Base-by-base conservation (phyloP, 768 basidiomycete genomes). In the Amanita molliuscula region DNA sequence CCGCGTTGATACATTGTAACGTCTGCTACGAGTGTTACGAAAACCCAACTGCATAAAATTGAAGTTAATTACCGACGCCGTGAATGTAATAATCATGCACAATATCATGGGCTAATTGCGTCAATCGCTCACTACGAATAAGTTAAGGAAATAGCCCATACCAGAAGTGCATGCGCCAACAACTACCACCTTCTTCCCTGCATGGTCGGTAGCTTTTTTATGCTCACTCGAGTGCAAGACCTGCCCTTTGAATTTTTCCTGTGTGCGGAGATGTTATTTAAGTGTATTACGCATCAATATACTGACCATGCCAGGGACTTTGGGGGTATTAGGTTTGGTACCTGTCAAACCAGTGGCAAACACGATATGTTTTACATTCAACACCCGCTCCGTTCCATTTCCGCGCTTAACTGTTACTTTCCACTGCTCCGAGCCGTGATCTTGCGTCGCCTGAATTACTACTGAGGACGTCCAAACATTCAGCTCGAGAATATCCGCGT, bases 141-240 rank as follows among this genome's bases (percentile, higher is more conserved):
- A 16, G 3, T 13, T 13, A 31, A 13, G 3, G 11, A 28, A 31
- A 33, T 21, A 25, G 7, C 4, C 21, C 47, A 13, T 57, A 75
- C 75, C 74, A 25, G 78, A 79, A 45, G 76, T 82, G 36, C 79
- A 78, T 15, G 82, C 75, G n/a, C 84, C 84, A 2, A 87, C 67
- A n/a, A 86, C 68, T 1, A 84, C 67, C 4, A 76, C 81, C 55
- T 78, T 82, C 67, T 84, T 84, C 6, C 81, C 81, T 5, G 63
- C 51, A 55, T 76, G 74, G 28, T 74, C 74, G 1, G 62, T 53
- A 0, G 77, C 77, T 4, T 66, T 65, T 18, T 68, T 74, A 60
- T 78, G 77, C 16, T 70, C 53, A 1, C 67, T 66, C 0, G 82
- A 79, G 59, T 86, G 84, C 1, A 75, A 37, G 1, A 70, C 54